Conservation (phyloP, 1,139 yeast species). For the Starmera stellimalicola region DNA sequence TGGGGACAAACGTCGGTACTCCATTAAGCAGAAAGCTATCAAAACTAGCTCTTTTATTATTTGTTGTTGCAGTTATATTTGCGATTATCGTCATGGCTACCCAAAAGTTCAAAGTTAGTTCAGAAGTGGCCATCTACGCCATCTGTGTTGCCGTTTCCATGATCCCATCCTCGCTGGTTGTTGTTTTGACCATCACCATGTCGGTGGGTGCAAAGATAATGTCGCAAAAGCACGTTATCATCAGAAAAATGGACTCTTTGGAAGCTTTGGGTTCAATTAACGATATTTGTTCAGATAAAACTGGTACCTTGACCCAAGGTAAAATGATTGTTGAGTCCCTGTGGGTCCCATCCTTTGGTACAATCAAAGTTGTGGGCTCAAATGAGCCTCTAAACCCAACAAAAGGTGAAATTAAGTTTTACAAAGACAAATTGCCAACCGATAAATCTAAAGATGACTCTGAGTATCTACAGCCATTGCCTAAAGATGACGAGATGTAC, state of each 20-base stretch:
- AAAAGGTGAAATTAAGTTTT: constrained; percentile 43
- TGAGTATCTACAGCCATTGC: constrained; percentile 18
- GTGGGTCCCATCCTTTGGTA: constrained; percentile 75
- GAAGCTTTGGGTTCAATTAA: constrained; percentile 77
- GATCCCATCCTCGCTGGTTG: constrained; percentile 78
- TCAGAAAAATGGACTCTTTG: constrained; percentile 66
- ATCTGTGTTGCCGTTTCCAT: constrained; percentile 75
- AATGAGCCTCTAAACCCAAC: constrained; percentile 70
- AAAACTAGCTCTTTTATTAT: constrained; percentile 59
- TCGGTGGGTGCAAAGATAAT: constrained; percentile 78
- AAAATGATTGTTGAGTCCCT: constrained; percentile 65
- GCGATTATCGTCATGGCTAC: constrained; percentile 79
- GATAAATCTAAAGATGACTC: constrained; percentile 31
- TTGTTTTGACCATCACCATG: constrained; percentile 77
- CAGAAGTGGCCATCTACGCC: constrained; percentile 74
- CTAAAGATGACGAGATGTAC: constrained; percentile 24
- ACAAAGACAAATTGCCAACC: constrained; percentile 31
- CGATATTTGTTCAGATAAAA: constrained; percentile 77
- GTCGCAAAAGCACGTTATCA: constrained; percentile 65
- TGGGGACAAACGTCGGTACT: constrained; percentile 72
- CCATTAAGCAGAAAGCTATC: constrained; percentile 63
- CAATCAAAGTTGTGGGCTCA: constrained; percentile 48
- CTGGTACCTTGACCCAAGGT: constrained; percentile 77
- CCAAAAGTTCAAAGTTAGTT: constrained; percentile 55
- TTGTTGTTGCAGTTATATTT: constrained; percentile 62